phyloP scores from a whole-genome alignment of 805 yeast species.

The Cyberlindnera suaveolens region DNA sequence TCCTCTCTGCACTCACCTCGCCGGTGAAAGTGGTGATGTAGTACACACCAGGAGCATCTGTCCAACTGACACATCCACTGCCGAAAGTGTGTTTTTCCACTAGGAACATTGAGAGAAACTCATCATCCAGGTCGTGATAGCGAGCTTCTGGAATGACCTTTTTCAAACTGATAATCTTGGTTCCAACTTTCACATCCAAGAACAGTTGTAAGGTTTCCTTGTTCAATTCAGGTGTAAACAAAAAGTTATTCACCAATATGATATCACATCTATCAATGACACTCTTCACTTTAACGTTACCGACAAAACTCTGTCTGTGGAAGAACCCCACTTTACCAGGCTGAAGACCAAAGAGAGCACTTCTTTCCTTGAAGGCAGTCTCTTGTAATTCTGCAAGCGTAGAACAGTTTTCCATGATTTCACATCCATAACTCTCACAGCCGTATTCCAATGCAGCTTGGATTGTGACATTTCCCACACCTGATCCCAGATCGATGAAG shows the following conservation, averaged over 20 bases:
- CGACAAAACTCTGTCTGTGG: constrained; percentile 64
- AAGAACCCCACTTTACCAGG: constrained; percentile 54
- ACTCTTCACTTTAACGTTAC: constrained; percentile 48
- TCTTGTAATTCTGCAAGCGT: constrained; percentile 56
- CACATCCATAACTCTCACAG: constrained; percentile 82
- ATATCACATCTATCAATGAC: constrained; percentile 61
- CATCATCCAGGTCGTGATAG: constrained; percentile 46
- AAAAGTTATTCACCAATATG: constrained; percentile 73
- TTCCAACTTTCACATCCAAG: constrained; percentile 59
- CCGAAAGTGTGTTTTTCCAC: constrained; percentile 61
- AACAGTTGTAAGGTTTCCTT: constrained; percentile 60
- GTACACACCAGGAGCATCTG: constrained; percentile 69
- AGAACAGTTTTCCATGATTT: constrained; percentile 81
- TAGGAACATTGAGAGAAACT: constrained; percentile 56
- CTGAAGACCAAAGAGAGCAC: constrained; percentile 56
- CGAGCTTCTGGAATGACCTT: constrained; percentile 76
- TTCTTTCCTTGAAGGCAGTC: constrained; percentile 50
- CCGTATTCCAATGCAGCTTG: constrained; percentile 89
- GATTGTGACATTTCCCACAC: constrained; percentile 87
- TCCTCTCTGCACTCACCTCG: constrained; percentile 13
- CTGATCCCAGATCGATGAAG: constrained; percentile 90
- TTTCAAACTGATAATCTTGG: constrained; percentile 73
- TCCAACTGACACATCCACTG: constrained; percentile 82
- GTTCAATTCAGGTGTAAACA: constrained; percentile 74
- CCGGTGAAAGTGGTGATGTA: constrained; percentile 49